Conservation (phyloP, 371 early-diverging fungal species). For the Mucor lusitanicus region DNA sequence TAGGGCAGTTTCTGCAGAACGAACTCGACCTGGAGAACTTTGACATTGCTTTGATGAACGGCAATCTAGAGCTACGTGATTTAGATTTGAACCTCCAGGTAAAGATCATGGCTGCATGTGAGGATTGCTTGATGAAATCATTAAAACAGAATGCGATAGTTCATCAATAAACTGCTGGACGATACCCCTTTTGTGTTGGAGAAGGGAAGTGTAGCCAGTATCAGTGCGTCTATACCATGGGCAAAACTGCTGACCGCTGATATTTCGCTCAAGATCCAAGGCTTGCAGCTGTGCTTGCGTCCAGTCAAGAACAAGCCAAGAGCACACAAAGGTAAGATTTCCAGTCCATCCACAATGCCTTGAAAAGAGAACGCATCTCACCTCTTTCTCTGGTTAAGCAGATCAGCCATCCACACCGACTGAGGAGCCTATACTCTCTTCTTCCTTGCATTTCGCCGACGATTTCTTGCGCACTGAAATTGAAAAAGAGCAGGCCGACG, state of each 20-base stretch:
- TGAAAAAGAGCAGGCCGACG: conserved; percentile 54
- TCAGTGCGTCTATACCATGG: conserved; percentile 84
- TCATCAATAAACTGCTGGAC: conserved; percentile 65
- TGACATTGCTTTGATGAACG: conserved; percentile 86
- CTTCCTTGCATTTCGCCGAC: conserved; percentile 87
- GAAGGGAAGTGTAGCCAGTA: conserved; percentile 69
- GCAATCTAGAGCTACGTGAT: conserved; percentile 77
- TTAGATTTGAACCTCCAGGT: conserved; percentile 79
- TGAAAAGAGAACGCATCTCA: no score
- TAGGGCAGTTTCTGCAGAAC: conserved; percentile 83
- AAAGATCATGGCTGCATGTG: background rate
- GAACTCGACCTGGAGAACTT: conserved; percentile 83
- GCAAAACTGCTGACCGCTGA: conserved; percentile 79
- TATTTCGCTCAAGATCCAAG: conserved; percentile 76
- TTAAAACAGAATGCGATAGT: background rate
- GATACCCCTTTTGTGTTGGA: conserved; percentile 72
- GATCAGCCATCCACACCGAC: background rate
- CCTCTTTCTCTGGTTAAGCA: background rate
- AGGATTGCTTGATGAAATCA: no score
- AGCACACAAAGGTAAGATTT: conserved; percentile 15
- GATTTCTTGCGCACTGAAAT: conserved; percentile 78
- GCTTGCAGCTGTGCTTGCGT: conserved; percentile 62
- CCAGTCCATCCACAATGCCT: background rate
- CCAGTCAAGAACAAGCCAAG: conserved; percentile 50
- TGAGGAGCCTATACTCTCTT: conserved; percentile 71